These are phyloP conservation scores for Neoboletus brunneissimus DNA, from an alignment of 768 basidiomycete genomes.

Conservation along the genomic window DNA sequence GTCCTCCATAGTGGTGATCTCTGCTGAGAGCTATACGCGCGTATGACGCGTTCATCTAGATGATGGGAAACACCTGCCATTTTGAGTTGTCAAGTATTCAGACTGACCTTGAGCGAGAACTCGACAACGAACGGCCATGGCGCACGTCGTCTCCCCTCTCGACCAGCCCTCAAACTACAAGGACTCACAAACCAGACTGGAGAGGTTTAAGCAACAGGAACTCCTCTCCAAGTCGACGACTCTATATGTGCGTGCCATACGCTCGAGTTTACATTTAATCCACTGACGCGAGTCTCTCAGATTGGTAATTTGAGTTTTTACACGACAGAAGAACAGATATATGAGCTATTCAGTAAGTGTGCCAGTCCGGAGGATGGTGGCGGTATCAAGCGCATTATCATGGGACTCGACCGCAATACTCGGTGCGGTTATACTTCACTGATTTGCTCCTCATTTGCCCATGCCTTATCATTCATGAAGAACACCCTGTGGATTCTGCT, in stretches of 20 bases:
- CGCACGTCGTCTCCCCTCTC: conserved; percentile 78
- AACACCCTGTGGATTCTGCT: conserved; percentile 94
- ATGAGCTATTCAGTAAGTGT: conserved; percentile 89
- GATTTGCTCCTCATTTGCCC: conserved; percentile 1
- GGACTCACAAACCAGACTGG: conserved; percentile 82
- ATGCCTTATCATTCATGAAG: conserved; percentile 37
- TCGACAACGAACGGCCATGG: conserved; percentile 48
- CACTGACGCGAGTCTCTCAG: conserved; percentile 36
- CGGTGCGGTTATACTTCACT: conserved; percentile 45
- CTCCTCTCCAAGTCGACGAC: conserved; percentile 83
- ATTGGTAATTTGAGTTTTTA: conserved; percentile 92
- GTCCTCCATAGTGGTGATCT: conserved; percentile 67
- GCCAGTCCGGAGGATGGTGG: conserved; percentile 82
- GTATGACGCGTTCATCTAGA: conserved; percentile 29
- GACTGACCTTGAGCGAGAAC: not conserved
- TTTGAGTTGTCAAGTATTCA: conserved; percentile 1
- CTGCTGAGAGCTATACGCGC: conserved; percentile 9
- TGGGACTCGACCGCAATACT: conserved; percentile 90
- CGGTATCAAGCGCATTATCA: conserved; percentile 91
- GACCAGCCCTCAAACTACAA: conserved; percentile 98
- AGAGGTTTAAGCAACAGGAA: conserved; percentile 76
- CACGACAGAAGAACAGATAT: conserved; percentile 95
- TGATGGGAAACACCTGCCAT: conserved; percentile 32
- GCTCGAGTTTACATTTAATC: conserved; percentile 17
- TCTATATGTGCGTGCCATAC: conserved; percentile 68